These are phyloP conservation scores for Stropharia rugosoannulata DNA, from an alignment of 768 basidiomycete genomes.

Conservation along the genomic window DNA sequence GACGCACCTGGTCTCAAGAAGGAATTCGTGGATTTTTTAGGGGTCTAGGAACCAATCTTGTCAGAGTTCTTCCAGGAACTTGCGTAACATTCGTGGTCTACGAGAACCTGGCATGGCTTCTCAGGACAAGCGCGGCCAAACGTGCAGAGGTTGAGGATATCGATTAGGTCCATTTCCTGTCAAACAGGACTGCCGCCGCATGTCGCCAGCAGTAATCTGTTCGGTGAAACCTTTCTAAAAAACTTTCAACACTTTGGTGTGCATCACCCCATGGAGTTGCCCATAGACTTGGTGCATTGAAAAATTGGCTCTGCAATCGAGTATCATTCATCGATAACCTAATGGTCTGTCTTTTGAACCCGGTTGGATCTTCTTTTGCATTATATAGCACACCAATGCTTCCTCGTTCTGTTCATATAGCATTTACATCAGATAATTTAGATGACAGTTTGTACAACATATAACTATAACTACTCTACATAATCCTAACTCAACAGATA, in stretches of 20 bases:
- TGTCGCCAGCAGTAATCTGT: neutral
- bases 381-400: neutral
- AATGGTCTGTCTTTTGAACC: neutral
- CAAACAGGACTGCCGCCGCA: neutral
- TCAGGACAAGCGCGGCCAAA: constrained; percentile 63
- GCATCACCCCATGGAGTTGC: neutral
- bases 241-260: too few relatives aligned
- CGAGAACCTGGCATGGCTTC: constrained; percentile 85
- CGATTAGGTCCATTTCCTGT: neutral
- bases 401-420: neutral
- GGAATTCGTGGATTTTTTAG: constrained; percentile 89
- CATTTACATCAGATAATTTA: neutral
- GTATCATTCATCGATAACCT: constrained; percentile 3
- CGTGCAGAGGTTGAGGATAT: constrained; percentile 31
- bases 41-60: constrained; percentile 90
- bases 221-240: too few relatives aligned
- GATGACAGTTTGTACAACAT: neutral
- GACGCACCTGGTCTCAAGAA: constrained; percentile 78
- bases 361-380: neutral
- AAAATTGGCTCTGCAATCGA: neutral
- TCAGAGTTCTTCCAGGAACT: constrained; percentile 94
- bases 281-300: neutral
- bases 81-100: constrained; percentile 99
- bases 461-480: too few relatives aligned
- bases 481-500: too few relatives aligned